These are phyloP conservation scores for Oidium heveae DNA, from an alignment of 2,329 filamentous ascomycete genomes.

Conservation along the genomic window DNA sequence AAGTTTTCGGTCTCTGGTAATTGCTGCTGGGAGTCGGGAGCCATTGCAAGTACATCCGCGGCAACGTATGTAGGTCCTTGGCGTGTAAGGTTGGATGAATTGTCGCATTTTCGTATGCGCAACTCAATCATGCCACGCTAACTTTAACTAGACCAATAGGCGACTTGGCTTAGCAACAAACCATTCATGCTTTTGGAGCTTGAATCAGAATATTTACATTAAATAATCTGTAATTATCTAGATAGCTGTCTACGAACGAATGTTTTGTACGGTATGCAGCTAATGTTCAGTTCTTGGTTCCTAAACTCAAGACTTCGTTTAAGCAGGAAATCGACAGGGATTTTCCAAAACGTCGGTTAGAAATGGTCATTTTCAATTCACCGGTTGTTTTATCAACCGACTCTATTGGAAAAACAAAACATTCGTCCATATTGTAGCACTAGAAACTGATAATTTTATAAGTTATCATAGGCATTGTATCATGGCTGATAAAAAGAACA, in stretches of 20 bases:
- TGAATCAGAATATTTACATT: too few relatives aligned
- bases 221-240: too few relatives aligned
- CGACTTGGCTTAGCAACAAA: not conserved
- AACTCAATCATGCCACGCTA: slow-evolving; percentile 1
- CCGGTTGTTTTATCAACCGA: too few relatives aligned
- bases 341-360: not conserved
- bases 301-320: not conserved
- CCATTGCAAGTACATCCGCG: slow-evolving; percentile 14
- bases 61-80: slow-evolving; percentile 1
- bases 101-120: not conserved
- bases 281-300: too few relatives aligned
- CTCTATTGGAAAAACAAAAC: too few relatives aligned
- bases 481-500: slow-evolving; percentile 19
- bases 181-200: too few relatives aligned
- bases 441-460: not conserved
- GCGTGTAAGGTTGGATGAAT: not conserved
- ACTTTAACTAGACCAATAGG: slow-evolving; percentile 1
- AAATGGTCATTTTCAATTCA: not conserved
- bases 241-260: too few relatives aligned
- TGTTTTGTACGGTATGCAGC: too few relatives aligned
- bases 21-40: slow-evolving; percentile 11
- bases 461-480: slow-evolving; percentile 4
- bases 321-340: slow-evolving; percentile 1
- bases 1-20: slow-evolving; percentile 6
- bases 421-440: not conserved